Evolutionary conservation across 768 basidiomycete genomes (phyloP).

Genomic region (Trametopsis cervina): DNA sequence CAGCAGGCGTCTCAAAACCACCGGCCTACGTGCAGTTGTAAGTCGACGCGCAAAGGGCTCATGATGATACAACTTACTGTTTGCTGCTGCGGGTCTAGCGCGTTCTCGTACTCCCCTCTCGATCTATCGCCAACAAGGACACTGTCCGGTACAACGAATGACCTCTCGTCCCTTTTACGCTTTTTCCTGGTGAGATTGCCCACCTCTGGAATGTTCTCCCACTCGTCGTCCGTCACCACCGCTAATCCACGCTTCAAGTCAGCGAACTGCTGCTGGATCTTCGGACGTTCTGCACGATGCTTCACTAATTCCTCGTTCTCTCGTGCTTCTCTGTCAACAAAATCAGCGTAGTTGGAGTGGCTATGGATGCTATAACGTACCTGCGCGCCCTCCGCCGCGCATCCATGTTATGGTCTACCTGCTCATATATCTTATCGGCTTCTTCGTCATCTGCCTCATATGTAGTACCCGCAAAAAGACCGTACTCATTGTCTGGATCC

Average conservation of each 20-base stretch:
- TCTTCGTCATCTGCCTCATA: slow-evolving; percentile 98
- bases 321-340: slow-evolving; percentile 53
- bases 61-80: slow-evolving; percentile 37
- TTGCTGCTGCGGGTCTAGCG: slow-evolving; percentile 72
- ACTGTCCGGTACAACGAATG: slow-evolving; percentile 90
- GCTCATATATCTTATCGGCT: slow-evolving; percentile 90
- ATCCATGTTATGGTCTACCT: slow-evolving; percentile 90
- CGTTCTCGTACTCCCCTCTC: slow-evolving; percentile 70
- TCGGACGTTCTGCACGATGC: slow-evolving; percentile 82
- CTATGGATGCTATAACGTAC: slow-evolving; percentile 34
- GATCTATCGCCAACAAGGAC: slow-evolving; percentile 80
- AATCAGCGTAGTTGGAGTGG: slow-evolving; percentile 19
- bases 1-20: slow-evolving; percentile 79
- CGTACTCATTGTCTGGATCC: slow-evolving; percentile 96
- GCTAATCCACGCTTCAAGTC: slow-evolving; percentile 90
- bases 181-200: slow-evolving; percentile 93
- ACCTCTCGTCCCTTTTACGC: slow-evolving; percentile 75
- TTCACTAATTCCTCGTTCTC: slow-evolving; percentile 71
- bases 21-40: slow-evolving; percentile 34
- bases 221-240: slow-evolving; percentile 83
- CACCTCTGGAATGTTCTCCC: slow-evolving; percentile 94
- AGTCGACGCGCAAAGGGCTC: neutral
- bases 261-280: slow-evolving; percentile 92
- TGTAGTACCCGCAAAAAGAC: slow-evolving; percentile 90
- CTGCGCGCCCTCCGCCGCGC: slow-evolving; percentile 70